Conservation (phyloP, 192 early-diverging fungal genomes). For the Helicostylum pulchrum region DNA sequence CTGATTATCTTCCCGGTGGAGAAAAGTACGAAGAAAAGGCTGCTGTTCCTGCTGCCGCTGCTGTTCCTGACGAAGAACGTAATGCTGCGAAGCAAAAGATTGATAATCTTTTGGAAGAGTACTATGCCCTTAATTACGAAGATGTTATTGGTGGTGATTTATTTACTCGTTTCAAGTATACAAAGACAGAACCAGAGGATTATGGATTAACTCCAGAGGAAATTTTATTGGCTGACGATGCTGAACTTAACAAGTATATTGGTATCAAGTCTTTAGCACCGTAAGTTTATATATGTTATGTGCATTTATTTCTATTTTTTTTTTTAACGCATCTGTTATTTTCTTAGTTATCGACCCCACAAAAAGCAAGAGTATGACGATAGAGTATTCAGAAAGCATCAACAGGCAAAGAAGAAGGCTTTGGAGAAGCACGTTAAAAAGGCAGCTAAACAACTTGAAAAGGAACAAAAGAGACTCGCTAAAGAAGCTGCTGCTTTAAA, state of each 20-base stretch:
- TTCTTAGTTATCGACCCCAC: constrained; percentile 43
- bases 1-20: constrained; percentile 80
- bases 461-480: neutral
- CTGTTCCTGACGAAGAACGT: constrained; percentile 24
- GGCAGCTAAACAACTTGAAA: neutral
- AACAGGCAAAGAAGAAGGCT: constrained; percentile 20
- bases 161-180: constrained; percentile 91
- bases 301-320: neutral
- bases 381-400: constrained; percentile 21
- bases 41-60: constrained; percentile 30
- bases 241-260: constrained; percentile 80
- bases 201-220: constrained; percentile 83
- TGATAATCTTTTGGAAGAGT: constrained; percentile 81
- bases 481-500: neutral
- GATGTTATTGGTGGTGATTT: constrained; percentile 80
- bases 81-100: constrained; percentile 44
- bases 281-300: constrained; percentile 40
- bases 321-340: no score
- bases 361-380: constrained; percentile 48
- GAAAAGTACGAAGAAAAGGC: constrained; percentile 54
- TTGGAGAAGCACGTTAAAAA: constrained; percentile 12
- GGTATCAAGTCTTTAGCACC: constrained; percentile 87
- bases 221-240: constrained; percentile 86
- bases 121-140: constrained; percentile 90
- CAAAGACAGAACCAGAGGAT: constrained; percentile 69